Evolutionary conservation across 345 rosid genomes (phyloP), one percentile per base, ranked within the genome.

Genomic region (Excoecaria cochinchinensis): DNA sequence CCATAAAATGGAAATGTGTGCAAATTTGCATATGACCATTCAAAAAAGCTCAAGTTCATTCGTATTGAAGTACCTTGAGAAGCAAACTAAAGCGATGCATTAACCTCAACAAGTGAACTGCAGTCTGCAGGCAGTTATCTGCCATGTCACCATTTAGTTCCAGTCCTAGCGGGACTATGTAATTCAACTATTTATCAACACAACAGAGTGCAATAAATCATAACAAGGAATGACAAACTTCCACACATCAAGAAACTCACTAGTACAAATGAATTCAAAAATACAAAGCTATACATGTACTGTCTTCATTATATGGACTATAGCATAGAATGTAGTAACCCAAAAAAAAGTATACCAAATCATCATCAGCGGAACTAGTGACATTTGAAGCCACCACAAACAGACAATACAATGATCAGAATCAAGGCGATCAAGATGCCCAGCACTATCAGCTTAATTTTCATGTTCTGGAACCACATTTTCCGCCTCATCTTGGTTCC

Each of bases 401-500:
- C 47, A 13, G 90, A 85, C 70, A 87, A 79, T 36, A 89, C 85
- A 19, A 88, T 82, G 81, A 89, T 88, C 74, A 91, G 91, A 78
- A 91, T 84, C 81, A 87, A 52, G 8, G 85, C 89, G 25, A 88
- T 75, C 63, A 91, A 40, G 78, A 89, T 84, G 48, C 82, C 92
- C 61, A 88, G 81, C 69, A 84, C 87, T 57, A 90, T 84, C 67
- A 90, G 86, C 86, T 92, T 94, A 48, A 88, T 81, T 81, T 88
- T 94, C 90, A 89, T 88, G 89, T 80, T 89, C 81, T 86, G 86
- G 31, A 85, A 40, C 96, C 96, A 91, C 93, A 91, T 86, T 85
- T 83, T 91, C 80, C 96, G 84, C 85, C 87, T 84, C 84, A 89
- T 85, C 86, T 75, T 52, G 62, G 89, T 89, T 16, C 96, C 96